Base-by-base conservation (phyloP, 108 stramenopile species). In the Nitzschia sp. region DNA sequence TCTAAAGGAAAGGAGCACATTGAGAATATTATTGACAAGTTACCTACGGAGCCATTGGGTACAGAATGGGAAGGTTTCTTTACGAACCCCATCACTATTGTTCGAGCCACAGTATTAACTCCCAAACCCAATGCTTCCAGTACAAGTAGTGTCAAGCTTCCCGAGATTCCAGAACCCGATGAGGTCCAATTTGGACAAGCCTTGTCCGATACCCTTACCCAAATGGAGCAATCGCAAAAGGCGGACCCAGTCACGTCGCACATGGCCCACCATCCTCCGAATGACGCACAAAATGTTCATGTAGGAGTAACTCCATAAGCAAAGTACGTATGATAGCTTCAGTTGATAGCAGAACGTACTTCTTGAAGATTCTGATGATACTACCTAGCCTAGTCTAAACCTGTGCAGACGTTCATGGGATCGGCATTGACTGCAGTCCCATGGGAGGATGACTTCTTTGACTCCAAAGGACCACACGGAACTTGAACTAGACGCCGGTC, bases 71-170 rank as follows among this genome's bases (percentile, higher is more conserved):
- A 17, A 21, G 41, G 11, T 68, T 82, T 41, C 65, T 67, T 29
- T 46, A 53, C 25, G 46, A 11, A 67, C 8, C 76, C 77, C n/a
- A 37, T 82, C 10, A 51, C 70, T 14, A 77, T 82, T 39, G 73
- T 77, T 0, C 40, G 58, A 21, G 80, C 80, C 10, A 51, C 41
- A 11, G 70, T 81, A 51, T 12, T 81, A 8, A 75, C 73, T 25
- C 58, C 67, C 53, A 67, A 67, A 38, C 73, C 73, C 12, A 12
- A 20, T 3, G 7, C 25, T 20, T 41, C 42, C 42, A 22, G 42
- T 43, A 1, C 41, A 9, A 62, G 42, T 8, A 19, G 21, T 22
- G 5, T 62, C 19, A 42, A 62, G 6, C 29, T 34, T 34, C 29
- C 29, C 29, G 57, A 58, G 38, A 21, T 62, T 21, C 43, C 61